phyloP scores from a whole-genome alignment of 2,329 filamentous ascomycete genomes.

The Fusarium torulosum region DNA sequence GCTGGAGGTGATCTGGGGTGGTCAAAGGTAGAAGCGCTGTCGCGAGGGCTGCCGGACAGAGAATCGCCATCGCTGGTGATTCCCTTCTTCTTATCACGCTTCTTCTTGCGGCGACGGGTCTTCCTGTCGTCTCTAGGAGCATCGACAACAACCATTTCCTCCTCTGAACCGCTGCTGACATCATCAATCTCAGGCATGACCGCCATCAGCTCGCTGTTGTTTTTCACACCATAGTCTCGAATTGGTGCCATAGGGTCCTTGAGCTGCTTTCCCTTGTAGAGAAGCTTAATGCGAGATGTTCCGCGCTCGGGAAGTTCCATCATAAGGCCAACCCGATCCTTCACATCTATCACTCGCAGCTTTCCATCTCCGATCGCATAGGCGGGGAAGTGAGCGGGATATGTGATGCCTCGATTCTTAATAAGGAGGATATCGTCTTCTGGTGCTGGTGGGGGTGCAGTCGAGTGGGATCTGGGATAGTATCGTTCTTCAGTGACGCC shows the following conservation, averaged over 20 bases:
- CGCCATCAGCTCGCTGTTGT: constrained; percentile 69
- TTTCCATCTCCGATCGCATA: constrained; percentile 82
- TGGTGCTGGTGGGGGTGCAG: constrained; percentile 52
- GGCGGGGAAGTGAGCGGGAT: constrained; percentile 79
- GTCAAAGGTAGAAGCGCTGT: constrained; percentile 58
- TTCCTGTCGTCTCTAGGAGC: constrained; percentile 52
- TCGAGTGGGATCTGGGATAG: constrained; percentile 55
- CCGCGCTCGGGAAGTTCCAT: constrained; percentile 70
- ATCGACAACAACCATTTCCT: constrained; percentile 62
- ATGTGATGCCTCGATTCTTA: constrained; percentile 74
- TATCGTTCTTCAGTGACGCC: constrained; percentile 57
- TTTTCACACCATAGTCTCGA: constrained; percentile 72
- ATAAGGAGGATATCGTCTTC: constrained; percentile 80
- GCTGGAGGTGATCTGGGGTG: constrained; percentile 44
- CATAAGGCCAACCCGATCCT: constrained; percentile 74
- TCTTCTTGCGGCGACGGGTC: constrained; percentile 58
- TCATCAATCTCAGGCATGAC: constrained; percentile 57
- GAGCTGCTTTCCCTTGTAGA: constrained; percentile 79
- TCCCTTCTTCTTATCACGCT: constrained; percentile 53
- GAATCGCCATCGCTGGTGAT: constrained; percentile 53
- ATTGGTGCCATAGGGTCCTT: constrained; percentile 72
- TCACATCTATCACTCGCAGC: constrained; percentile 74
- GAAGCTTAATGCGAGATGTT: constrained; percentile 70
- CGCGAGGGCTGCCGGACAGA: constrained; percentile 58
- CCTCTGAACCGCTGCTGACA: constrained; percentile 56